phyloP scores from a whole-genome alignment of 2,329 filamentous ascomycete species.

The Epichloe hybrida region DNA sequence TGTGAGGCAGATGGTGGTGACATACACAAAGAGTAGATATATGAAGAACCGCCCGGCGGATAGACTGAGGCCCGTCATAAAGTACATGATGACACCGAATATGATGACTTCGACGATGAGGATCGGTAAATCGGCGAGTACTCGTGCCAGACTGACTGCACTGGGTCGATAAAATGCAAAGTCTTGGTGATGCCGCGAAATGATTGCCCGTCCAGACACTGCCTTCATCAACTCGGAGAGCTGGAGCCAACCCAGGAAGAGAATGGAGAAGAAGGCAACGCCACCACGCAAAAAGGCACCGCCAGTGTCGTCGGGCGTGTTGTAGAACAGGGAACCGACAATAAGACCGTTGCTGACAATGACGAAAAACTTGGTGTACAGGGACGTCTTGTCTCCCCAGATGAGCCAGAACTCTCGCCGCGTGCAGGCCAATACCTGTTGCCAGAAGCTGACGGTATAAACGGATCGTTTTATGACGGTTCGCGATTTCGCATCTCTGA shows the following conservation, averaged over 20 bases:
- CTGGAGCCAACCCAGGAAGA: constrained; percentile 27
- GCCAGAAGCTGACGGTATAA: constrained; percentile 64
- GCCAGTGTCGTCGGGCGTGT: constrained; percentile 41
- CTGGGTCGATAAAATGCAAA: constrained; percentile 27
- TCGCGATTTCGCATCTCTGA: constrained; percentile 46
- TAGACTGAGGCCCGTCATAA: constrained; percentile 28
- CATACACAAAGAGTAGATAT: constrained; percentile 32
- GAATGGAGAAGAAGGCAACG: constrained; percentile 38
- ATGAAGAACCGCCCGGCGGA: constrained; percentile 31
- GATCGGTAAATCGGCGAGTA: constrained; percentile 30
- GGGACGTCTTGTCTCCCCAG: constrained; percentile 58
- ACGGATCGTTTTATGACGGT: constrained; percentile 6
- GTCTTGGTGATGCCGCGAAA: constrained; percentile 24
- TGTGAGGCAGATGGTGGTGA: constrained; percentile 47
- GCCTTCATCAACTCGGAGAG: constrained; percentile 23
- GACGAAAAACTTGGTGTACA: constrained; percentile 70
- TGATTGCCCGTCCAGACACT: constrained; percentile 23
- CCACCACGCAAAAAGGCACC: constrained; percentile 47
- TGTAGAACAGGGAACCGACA: constrained; percentile 67
- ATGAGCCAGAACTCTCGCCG: constrained; percentile 67
- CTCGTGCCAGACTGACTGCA: constrained; percentile 21
- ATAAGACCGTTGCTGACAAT: constrained; percentile 62
- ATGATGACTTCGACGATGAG: constrained; percentile 25
- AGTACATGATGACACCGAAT: constrained; percentile 27
- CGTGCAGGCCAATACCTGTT: constrained; percentile 56